Conservation (phyloP, 2,329 filamentous ascomycete species). For the Sphaerulina musiva region DNA sequence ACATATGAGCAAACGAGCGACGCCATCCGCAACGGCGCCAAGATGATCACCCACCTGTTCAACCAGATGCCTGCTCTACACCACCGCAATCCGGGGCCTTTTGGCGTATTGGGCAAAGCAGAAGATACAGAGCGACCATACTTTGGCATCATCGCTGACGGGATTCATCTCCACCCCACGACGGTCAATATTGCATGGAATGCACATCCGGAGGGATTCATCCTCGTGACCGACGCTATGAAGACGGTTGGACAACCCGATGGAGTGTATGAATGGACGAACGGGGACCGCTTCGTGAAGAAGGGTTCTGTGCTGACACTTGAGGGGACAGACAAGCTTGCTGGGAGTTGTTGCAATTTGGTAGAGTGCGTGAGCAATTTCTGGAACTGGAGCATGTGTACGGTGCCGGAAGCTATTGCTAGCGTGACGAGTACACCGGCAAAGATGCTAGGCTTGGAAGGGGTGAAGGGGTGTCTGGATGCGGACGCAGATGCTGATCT, state of each 20-base stretch:
- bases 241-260: conserved; percentile 76
- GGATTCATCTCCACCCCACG: conserved; percentile 82
- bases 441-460: conserved; percentile 63
- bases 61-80: conserved; percentile 50
- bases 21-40: conserved; percentile 46
- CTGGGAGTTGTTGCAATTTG: conserved; percentile 51
- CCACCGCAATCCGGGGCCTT: conserved; percentile 82
- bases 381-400: conserved; percentile 63
- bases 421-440: conserved; percentile 73
- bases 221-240: conserved; percentile 91
- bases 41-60: conserved; percentile 49
- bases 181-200: conserved; percentile 85
- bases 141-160: conserved; percentile 86
- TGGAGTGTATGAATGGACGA: conserved; percentile 79
- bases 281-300: conserved; percentile 62
- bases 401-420: conserved; percentile 61
- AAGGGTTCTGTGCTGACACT: conserved; percentile 65
- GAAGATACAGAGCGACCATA: conserved; percentile 54
- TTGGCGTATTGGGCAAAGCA: conserved; percentile 68
- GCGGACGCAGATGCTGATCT: conserved; percentile 49
- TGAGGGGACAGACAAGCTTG: conserved; percentile 72
- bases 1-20: conserved; percentile 43
- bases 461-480: conserved; percentile 55
- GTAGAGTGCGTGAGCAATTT: conserved; percentile 80
- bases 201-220: conserved; percentile 74